These are phyloP conservation scores for Colletotrichum echinochloae DNA, from an alignment of 2,329 filamentous ascomycete species.

Conservation along the genomic window DNA sequence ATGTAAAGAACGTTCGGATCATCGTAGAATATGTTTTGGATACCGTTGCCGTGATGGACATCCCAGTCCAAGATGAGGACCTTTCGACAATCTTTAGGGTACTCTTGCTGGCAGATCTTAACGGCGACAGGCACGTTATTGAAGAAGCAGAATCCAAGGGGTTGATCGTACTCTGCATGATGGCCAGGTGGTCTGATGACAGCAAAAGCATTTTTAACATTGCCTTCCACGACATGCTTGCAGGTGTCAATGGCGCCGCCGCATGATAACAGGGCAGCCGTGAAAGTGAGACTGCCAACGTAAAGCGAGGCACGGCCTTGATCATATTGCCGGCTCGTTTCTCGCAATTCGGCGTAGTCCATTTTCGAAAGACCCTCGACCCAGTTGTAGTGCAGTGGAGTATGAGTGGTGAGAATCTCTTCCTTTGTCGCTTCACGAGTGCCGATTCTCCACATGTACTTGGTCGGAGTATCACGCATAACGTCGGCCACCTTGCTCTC, in stretches of 20 bases:
- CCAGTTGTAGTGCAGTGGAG: slow-evolving; percentile 81
- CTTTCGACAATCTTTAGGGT: slow-evolving; percentile 84
- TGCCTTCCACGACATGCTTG: slow-evolving; percentile 84
- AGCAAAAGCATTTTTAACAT: slow-evolving; percentile 94
- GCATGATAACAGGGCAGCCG: slow-evolving; percentile 84
- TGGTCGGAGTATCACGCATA: slow-evolving; percentile 65
- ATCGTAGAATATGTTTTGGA: slow-evolving; percentile 95
- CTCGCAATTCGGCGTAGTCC: slow-evolving; percentile 74
- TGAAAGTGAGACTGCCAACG: slow-evolving; percentile 84
- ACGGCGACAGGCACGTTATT: slow-evolving; percentile 97
- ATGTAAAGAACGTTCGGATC: slow-evolving; percentile 97
- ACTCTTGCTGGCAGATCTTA: slow-evolving; percentile 86
- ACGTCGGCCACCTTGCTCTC: slow-evolving; percentile 66
- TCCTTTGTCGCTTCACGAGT: slow-evolving; percentile 81
- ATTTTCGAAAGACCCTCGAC: slow-evolving; percentile 70
- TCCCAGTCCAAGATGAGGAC: slow-evolving; percentile 95
- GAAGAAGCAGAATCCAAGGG: slow-evolving; percentile 97
- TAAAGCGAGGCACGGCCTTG: slow-evolving; percentile 82
- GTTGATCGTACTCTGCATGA: slow-evolving; percentile 86
- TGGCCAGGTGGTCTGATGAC: slow-evolving; percentile 96
- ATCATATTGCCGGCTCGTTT: slow-evolving; percentile 71
- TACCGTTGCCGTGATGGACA: slow-evolving; percentile 86
- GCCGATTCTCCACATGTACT: slow-evolving; percentile 80
- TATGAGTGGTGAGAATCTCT: slow-evolving; percentile 86
- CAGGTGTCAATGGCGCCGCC: slow-evolving; percentile 97